Evolutionary conservation across 2,329 filamentous ascomycete genomes (phyloP), one percentile per base, ranked within the genome.

Genomic region (Penicillium sp.): DNA sequence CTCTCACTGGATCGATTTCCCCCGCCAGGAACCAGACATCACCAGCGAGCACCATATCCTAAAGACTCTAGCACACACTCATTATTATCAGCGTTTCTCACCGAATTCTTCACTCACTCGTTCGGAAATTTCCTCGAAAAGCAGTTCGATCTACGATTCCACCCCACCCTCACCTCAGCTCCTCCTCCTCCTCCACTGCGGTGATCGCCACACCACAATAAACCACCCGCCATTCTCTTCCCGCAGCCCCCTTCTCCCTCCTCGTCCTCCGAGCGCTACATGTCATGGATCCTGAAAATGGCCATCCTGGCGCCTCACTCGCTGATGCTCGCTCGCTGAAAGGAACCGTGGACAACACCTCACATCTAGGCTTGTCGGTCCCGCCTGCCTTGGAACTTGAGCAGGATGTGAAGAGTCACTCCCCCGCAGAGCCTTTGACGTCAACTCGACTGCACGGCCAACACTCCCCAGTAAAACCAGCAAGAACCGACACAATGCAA

Each of bases 291-390:
- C 18, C 55, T 55, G 60, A 63, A 22, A 60, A 66, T 62, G 56
- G 66, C 50, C 60, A 63, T 35, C 66, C 63, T 55, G 58, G 63
- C 55, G 60, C 66, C 63, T 62, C 66, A n/a, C 56, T 60, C 50
- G 62, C 59, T 60, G 51, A 88, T 44, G 73, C 69, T 39, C 72
- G 71, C 78, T 55, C 82, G 3, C 54, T 66, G 11, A 69, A 67
- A 54, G 60, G 61, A 27, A 46, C 54, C 16, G 55, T 65, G 44
- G 72, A 69, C 31, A 58, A 67, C 22, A 53, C 58, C n/a, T 35
- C 40, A 5, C 16, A n/a, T 9, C 44, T 60, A 14, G 55, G 51
- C 24, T 54, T 41, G 22, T 47, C 61, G 16, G 49, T 51, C 16
- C 56, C 41, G 27, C 56, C 56, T 10, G 50, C 51, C 22, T 43